Evolutionary conservation across 164 flowering plant genomes (phyloP).

Genomic region (Litsea cubeba): DNA sequence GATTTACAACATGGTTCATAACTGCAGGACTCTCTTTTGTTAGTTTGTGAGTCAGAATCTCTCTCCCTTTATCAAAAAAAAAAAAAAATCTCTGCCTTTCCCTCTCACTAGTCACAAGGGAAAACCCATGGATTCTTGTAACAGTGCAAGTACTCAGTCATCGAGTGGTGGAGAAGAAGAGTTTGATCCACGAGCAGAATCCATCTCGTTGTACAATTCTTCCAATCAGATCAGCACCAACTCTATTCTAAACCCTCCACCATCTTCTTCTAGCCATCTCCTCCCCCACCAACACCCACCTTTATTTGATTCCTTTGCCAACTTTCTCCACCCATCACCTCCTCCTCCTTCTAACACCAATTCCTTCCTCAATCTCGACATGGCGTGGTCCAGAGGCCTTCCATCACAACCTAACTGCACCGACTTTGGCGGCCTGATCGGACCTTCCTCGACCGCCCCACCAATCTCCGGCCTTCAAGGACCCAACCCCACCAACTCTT

Average conservation of each 20-base stretch:
- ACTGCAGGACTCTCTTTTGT: slow-evolving; percentile 15
- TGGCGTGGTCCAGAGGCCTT: slow-evolving; percentile 36
- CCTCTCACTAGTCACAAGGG: background rate
- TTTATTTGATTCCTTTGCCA: slow-evolving; percentile 33
- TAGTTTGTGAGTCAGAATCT: slow-evolving; percentile 1
- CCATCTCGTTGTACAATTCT: slow-evolving; percentile 31
- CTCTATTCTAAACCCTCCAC: slow-evolving; percentile 12
- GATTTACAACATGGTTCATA: slow-evolving; percentile 9
- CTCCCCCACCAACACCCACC: slow-evolving; percentile 12
- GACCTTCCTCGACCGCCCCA: slow-evolving; percentile 11
- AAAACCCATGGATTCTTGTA: slow-evolving; percentile 52
- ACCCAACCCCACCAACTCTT: slow-evolving; percentile 5
- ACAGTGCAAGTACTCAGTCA: slow-evolving; percentile 57
- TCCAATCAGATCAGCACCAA: slow-evolving; percentile 6
- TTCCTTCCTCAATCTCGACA: slow-evolving; percentile 39
- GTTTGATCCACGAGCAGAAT: slow-evolving; percentile 37
- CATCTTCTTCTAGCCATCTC: slow-evolving; percentile 8
- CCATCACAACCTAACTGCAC: slow-evolving; percentile 33
- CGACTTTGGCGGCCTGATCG: slow-evolving; percentile 19
- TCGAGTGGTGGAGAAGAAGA: slow-evolving; percentile 65
- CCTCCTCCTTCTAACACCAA: slow-evolving; percentile 13
- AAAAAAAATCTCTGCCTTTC: background rate
- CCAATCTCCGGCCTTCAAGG: slow-evolving; percentile 8
- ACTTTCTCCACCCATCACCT: slow-evolving; percentile 21
- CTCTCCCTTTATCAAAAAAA: background rate